These are phyloP conservation scores for Exophiala sp. DNA, from an alignment of 2,329 filamentous ascomycete species.

Conservation along the genomic window DNA sequence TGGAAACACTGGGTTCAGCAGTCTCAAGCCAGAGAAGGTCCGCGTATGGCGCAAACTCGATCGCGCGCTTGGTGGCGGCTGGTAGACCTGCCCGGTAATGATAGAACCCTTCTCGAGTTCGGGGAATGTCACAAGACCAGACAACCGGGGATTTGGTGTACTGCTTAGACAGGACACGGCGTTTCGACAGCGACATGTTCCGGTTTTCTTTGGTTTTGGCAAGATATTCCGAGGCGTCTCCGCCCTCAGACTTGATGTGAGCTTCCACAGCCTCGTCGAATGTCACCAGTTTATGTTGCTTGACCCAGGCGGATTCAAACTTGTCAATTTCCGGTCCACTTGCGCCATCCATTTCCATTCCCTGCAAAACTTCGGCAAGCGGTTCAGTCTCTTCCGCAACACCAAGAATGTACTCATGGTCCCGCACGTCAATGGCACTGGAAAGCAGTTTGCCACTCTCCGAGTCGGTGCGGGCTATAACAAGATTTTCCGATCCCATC, in stretches of 20 bases:
- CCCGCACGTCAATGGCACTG: conserved; percentile 84
- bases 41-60: conserved; percentile 84
- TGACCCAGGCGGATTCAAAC: conserved; percentile 84
- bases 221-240: conserved; percentile 61
- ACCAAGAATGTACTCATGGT: conserved; percentile 95
- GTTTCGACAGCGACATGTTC: conserved; percentile 70
- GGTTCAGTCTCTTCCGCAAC: conserved; percentile 72
- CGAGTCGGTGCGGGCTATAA: conserved; percentile 91
- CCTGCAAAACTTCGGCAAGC: conserved; percentile 79
- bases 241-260: conserved; percentile 63
- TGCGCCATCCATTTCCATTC: conserved; percentile 78
- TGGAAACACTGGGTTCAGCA: conserved; percentile 74
- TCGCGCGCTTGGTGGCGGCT: conserved; percentile 85
- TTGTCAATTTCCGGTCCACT: conserved; percentile 72
- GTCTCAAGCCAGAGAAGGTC: conserved; percentile 98
- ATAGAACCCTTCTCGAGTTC: conserved; percentile 90
- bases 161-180: conserved; percentile 64
- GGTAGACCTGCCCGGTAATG: conserved; percentile 65
- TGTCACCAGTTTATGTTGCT: conserved; percentile 73
- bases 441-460: conserved; percentile 88
- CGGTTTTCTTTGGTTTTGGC: conserved; percentile 56
- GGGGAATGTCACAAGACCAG: conserved; percentile 87
- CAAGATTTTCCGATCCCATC: conserved; percentile 91
- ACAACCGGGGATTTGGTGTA: conserved; percentile 63
- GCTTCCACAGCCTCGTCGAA: conserved; percentile 85